These are phyloP conservation scores for Annulohypoxylon bovei DNA, from an alignment of 495 filamentous ascomycete species.

Conservation along the genomic window DNA sequence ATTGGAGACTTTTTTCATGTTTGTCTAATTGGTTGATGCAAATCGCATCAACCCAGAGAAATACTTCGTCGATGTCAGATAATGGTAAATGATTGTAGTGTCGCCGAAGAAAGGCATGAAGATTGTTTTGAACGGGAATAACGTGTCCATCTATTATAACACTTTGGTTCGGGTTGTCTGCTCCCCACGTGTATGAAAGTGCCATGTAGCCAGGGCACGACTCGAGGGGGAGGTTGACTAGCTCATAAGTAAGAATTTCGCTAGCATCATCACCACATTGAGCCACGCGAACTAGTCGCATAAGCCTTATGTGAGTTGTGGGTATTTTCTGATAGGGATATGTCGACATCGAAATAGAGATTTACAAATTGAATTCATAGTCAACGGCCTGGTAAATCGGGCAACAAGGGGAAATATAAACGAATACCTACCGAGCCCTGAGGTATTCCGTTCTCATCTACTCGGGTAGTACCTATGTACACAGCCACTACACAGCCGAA, in stretches of 20 bases:
- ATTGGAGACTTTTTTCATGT: constrained; percentile 23
- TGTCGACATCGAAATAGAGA: neutral
- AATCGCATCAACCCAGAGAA: constrained; percentile 29
- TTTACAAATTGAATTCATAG: neutral
- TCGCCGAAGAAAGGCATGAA: constrained; percentile 10
- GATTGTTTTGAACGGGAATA: neutral
- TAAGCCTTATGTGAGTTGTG: neutral
- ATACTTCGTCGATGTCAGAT: neutral
- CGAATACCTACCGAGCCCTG: too few relatives aligned
- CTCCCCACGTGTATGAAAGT: constrained; percentile 29
- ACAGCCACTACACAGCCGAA: neutral
- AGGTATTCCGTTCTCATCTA: neutral
- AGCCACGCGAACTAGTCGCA: neutral
- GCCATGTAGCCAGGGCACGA: neutral
- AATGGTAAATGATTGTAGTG: neutral
- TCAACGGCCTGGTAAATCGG: too few relatives aligned
- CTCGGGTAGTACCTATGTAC: neutral
- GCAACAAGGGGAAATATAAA: neutral
- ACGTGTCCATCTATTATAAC: constrained; percentile 5
- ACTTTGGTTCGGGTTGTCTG: neutral
- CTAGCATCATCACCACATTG: neutral
- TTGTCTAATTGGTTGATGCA: constrained; percentile 31
- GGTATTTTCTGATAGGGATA: neutral
- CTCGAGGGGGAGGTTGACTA: neutral
- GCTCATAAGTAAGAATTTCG: neutral